These are phyloP conservation scores for Cladophialophora immunda DNA, from an alignment of 2,329 filamentous ascomycete species.

Conservation along the genomic window DNA sequence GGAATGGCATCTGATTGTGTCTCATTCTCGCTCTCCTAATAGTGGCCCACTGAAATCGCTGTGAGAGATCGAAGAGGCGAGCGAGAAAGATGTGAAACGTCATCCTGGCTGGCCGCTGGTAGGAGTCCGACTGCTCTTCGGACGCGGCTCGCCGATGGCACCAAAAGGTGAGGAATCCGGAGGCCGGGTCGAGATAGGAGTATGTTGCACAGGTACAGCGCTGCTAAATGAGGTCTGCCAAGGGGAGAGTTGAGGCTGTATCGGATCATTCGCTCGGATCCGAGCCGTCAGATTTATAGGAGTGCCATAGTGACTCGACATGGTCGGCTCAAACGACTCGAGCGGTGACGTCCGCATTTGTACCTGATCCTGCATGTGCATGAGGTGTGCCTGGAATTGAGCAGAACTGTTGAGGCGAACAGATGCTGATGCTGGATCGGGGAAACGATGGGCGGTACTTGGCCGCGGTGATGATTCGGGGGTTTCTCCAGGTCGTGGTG, in stretches of 20 bases:
- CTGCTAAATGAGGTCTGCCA: slow-evolving; percentile 16
- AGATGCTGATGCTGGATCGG: not conserved
- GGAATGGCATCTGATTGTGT: not conserved
- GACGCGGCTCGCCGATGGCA: slow-evolving; percentile 50
- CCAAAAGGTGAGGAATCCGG: slow-evolving; percentile 44
- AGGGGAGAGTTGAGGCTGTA: slow-evolving; percentile 26
- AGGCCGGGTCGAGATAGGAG: slow-evolving; percentile 15
- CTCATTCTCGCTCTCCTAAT: not conserved
- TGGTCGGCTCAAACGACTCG: slow-evolving; percentile 25
- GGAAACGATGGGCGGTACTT: slow-evolving; percentile 39
- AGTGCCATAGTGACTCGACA: slow-evolving; percentile 28
- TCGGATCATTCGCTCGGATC: slow-evolving; percentile 18
- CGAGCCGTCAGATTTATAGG: slow-evolving; percentile 19
- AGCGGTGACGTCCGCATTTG: slow-evolving; percentile 35
- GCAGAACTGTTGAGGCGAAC: slow-evolving; percentile 21
- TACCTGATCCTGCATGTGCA: slow-evolving; percentile 28
- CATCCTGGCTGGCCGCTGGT: slow-evolving; percentile 57
- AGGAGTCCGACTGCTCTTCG: slow-evolving; percentile 48
- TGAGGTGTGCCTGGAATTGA: slow-evolving; percentile 24
- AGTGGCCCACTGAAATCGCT: not conserved
- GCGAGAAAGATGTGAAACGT: not conserved
- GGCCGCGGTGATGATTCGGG: slow-evolving; percentile 49
- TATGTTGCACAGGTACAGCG: slow-evolving; percentile 13
- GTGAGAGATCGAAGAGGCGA: not conserved
- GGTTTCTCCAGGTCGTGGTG: slow-evolving; percentile 53